Base-by-base conservation (phyloP, 257 asterid genomes). In the Penstemon newberryi region DNA sequence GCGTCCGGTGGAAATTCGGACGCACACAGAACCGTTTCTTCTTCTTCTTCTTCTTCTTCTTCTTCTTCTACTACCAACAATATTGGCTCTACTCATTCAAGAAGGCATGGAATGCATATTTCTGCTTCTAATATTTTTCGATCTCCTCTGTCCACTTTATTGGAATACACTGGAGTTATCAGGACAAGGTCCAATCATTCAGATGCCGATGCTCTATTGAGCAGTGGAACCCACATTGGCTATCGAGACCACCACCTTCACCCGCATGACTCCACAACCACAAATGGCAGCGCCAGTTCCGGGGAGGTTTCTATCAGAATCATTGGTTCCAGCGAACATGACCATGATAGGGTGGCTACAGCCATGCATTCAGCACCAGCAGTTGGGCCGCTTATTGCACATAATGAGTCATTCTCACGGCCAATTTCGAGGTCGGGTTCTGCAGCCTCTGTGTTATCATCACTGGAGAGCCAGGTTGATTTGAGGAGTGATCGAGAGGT, bases 221-320 rank as follows among this genome's bases (percentile, higher is more conserved):
- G 65, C 60, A 58, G 54, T 56, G 87, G 83, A 5, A 38, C 70
- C 50, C 55, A 67, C 47, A 59, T 33, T 38, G 66, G 80, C 54
- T 76, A 70, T 65, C 82, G 76, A 1, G 82, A 78, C 47, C 77
- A 66, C 44, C 84, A 71, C 68, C 66, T 67, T 47, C 87, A 79
- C 65, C 8, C 77, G 7, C 84, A 76, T 7, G 82, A 81, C 47
- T 56, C 81, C 53, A 54, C 80, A 5, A 59, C 77, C 56, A 68
- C 71, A 40, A 80, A 56, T 59, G 25, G 19, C 51, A 68, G 66
- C 6, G 74, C 55, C 38, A 67, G 46, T n/a, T 78, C 78, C 3
- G 96, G 79, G 36, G 97, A 89, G 83, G 96, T 91, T 70, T 85
- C 97, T 5, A 91, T 91, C 45, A 81, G 95, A 83, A 91, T 91